These are phyloP conservation scores for Calonectria henricotiae DNA, from an alignment of 2,329 filamentous ascomycete species.

Conservation along the genomic window DNA sequence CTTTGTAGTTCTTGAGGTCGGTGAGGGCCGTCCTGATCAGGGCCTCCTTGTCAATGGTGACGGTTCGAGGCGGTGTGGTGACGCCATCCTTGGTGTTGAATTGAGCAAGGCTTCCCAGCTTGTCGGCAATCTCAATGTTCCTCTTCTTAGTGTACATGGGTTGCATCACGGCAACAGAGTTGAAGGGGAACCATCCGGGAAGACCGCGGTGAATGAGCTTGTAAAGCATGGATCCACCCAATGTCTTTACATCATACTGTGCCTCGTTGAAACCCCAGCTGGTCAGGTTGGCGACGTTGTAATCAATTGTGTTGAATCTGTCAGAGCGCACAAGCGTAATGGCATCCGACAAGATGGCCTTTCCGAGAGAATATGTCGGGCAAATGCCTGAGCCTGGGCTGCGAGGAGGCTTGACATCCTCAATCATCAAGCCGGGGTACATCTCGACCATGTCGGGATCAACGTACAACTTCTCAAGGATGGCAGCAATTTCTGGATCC, in stretches of 20 bases:
- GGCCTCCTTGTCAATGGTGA: constrained; percentile 49
- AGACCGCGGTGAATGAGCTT: constrained; percentile 65
- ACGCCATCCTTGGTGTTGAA: constrained; percentile 57
- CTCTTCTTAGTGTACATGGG: constrained; percentile 64
- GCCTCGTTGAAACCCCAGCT: constrained; percentile 62
- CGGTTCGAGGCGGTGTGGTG: constrained; percentile 53
- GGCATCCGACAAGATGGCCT: constrained; percentile 75
- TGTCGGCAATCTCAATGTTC: constrained; percentile 59
- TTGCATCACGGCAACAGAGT: constrained; percentile 64
- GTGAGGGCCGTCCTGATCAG: constrained; percentile 56
- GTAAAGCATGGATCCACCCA: constrained; percentile 64
- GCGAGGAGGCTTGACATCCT: constrained; percentile 69
- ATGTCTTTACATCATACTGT: constrained; percentile 54
- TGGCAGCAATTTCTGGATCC: constrained; percentile 69
- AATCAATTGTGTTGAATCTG: constrained; percentile 72
- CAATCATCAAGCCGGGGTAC: constrained; percentile 78
- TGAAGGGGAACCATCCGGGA: constrained; percentile 63
- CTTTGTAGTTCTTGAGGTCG: constrained; percentile 55
- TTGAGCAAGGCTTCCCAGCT: constrained; percentile 55
- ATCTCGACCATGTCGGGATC: constrained; percentile 79
- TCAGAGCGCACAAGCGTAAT: constrained; percentile 73
- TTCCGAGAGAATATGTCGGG: constrained; percentile 68
- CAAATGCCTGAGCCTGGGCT: constrained; percentile 62
- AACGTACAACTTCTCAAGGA: constrained; percentile 73
- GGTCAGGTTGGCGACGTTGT: constrained; percentile 61